phyloP scores from a whole-genome alignment of 768 basidiomycete species.

The Boletus fagicola region DNA sequence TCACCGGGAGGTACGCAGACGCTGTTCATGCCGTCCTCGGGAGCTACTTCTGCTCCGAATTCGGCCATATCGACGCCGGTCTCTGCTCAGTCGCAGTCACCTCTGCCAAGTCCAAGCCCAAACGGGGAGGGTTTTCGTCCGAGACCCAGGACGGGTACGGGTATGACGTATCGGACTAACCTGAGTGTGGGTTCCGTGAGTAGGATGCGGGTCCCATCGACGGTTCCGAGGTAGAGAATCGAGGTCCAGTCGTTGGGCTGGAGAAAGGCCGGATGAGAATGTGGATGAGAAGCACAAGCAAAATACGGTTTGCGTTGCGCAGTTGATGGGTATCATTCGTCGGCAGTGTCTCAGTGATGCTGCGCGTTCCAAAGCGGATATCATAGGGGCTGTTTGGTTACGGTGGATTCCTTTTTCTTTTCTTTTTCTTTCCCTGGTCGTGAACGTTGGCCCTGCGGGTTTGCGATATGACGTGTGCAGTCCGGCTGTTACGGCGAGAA shows the following conservation, averaged over 20 bases:
- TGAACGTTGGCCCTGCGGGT: slow-evolving; percentile 1
- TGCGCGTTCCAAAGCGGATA: slow-evolving; percentile 1
- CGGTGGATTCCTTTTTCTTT: slow-evolving; percentile 3
- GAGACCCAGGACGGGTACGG: slow-evolving; percentile 62
- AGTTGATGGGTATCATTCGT: slow-evolving; percentile 12
- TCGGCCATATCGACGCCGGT: slow-evolving; percentile 13
- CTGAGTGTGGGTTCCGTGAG: slow-evolving; percentile 18
- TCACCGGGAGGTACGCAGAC: slow-evolving; percentile 28
- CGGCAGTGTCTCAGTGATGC: slow-evolving; percentile 8
- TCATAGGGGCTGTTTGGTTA: slow-evolving; percentile 10
- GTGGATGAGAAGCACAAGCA: slow-evolving; percentile 1
- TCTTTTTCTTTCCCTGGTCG: slow-evolving; percentile 1
- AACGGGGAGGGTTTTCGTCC: slow-evolving; percentile 34
- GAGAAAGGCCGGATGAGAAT: background rate
- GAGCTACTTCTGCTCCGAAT: slow-evolving; percentile 2
- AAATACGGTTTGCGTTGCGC: background rate
- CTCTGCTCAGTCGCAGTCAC: slow-evolving; percentile 20
- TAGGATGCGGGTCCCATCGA: slow-evolving; percentile 39
- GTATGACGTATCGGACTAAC: slow-evolving; percentile 60
- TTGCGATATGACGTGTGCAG: background rate
- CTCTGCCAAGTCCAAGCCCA: slow-evolving; percentile 15
- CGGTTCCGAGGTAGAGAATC: slow-evolving; percentile 14
- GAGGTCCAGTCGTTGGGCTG: background rate
- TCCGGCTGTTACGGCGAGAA: background rate
- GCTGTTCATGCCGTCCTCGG: slow-evolving; percentile 12